Base-by-base conservation (phyloP, 164 flowering plant species). In the Stephania japonica region DNA sequence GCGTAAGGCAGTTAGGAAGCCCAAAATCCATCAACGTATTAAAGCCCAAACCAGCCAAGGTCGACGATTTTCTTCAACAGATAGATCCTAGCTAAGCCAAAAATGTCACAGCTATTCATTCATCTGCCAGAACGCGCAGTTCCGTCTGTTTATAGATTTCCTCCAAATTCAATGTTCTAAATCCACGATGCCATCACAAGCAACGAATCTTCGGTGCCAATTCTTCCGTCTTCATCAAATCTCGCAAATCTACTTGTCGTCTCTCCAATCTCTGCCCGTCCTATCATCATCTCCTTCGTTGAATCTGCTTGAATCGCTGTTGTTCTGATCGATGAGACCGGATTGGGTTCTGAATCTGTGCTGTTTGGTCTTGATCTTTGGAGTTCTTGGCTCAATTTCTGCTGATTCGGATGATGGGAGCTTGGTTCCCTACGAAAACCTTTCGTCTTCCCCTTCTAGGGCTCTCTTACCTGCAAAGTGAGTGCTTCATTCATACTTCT, bases 151-250 rank as follows among this genome's bases (percentile, higher is more conserved):
- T 32, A 32, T 32, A 2, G 38, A 6, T 61, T 19, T 19, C 66
- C 32, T 63, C 26, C 12, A 10, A 63, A 23, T 3, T n/a, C 32
- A 25, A 23, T 63, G 66, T 63, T 63, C 66, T 63, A 63, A 63
- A 7, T 47, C 65, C 11, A 26, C 64, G 38, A 44, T 16, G 12
- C 19, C 43, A 50, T 63, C 27, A 67, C 47, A 73, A 67, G 75
- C 71, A 27, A 73, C 32, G 71, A 73, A 73, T 73, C 65, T 73
- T 49, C 70, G 44, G 26, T 73, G 44, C 63, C 53, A 32, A 32
- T 73, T 70, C 9, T 44, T 3, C 23, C 49, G 27, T 43, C 25
- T 62, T 5, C 10, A 1, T 26, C 24, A 49, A 26, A 71, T 23
- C 49, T 44, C 66, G 14, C 14, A 38, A 53, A 69, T 25, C 59